phyloP scores from a whole-genome alignment of 2,329 filamentous ascomycete genomes.

The Talaromyces sp. region DNA sequence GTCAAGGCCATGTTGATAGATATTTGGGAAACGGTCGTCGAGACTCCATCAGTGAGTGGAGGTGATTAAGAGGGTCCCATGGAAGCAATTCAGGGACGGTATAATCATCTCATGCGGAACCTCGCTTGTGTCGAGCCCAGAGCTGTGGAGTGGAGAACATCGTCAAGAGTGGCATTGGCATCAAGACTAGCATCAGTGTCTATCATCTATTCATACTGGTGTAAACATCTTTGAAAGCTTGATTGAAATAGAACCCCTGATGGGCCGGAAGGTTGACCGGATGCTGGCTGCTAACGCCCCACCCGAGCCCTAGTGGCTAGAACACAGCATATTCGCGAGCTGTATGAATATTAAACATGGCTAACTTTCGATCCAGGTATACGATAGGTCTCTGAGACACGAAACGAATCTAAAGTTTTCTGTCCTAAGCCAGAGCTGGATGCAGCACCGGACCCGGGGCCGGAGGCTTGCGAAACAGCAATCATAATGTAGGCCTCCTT shows the following conservation, averaged over 20 bases:
- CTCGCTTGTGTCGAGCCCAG: neutral
- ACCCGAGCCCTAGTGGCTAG: neutral
- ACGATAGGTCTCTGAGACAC: neutral
- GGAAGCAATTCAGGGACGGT: no score
- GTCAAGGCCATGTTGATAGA: no score
- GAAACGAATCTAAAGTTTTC: neutral
- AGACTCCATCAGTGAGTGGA: no score
- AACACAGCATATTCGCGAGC: neutral
- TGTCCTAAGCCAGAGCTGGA: no score
- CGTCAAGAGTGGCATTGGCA: neutral
- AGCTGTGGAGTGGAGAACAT: neutral
- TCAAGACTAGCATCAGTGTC: neutral
- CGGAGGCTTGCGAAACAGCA: neutral
- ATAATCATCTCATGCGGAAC: no score
- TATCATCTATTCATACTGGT: no score
- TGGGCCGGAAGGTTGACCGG: conserved; percentile 3
- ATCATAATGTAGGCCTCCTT: neutral
- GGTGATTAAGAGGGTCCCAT: no score
- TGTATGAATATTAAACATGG: no score
- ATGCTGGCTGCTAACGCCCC: neutral
- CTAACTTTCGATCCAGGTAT: no score
- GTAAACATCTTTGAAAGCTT: neutral
- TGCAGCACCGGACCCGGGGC: neutral
- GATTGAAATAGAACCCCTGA: neutral
- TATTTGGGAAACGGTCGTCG: no score